phyloP scores from a whole-genome alignment of 495 filamentous ascomycete genomes.

The Hypoxylon lenormandii region DNA sequence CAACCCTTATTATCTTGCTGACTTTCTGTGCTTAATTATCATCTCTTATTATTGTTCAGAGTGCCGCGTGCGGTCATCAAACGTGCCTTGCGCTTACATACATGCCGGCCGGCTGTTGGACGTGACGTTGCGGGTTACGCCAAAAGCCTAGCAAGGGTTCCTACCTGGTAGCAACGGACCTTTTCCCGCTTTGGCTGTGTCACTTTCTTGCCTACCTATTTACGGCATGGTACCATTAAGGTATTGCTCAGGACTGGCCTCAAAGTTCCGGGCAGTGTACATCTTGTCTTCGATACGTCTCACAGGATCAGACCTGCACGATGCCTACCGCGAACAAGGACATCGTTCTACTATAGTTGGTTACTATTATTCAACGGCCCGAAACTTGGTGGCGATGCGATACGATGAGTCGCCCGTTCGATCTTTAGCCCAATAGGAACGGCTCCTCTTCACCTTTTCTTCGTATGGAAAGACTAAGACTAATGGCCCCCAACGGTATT shows the following conservation, averaged over 20 bases:
- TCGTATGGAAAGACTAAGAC: constrained; percentile 14
- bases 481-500: constrained; percentile 34
- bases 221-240: constrained; percentile 26
- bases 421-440: constrained; percentile 21
- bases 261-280: constrained; percentile 25
- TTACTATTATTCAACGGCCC: constrained; percentile 12
- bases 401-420: constrained; percentile 9
- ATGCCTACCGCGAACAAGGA: constrained; percentile 7
- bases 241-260: constrained; percentile 29
- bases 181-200: constrained; percentile 46
- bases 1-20: constrained; percentile 15
- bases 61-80: constrained; percentile 22
- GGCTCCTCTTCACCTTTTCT: constrained; percentile 14
- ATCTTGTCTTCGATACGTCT: constrained; percentile 12
- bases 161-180: constrained; percentile 38
- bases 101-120: constrained; percentile 39
- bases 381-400: constrained; percentile 17
- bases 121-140: constrained; percentile 30
- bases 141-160: constrained; percentile 25
- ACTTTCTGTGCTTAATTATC: constrained; percentile 6
- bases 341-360: constrained; percentile 2
- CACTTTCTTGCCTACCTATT: constrained; percentile 20
- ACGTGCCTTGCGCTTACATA: constrained; percentile 42
- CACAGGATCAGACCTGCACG: constrained; percentile 13
- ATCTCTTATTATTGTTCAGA: constrained; percentile 9